Evolutionary conservation across 768 basidiomycete genomes (phyloP), one percentile per base, ranked within the genome.

Genomic region (Polyporus arcularius): DNA sequence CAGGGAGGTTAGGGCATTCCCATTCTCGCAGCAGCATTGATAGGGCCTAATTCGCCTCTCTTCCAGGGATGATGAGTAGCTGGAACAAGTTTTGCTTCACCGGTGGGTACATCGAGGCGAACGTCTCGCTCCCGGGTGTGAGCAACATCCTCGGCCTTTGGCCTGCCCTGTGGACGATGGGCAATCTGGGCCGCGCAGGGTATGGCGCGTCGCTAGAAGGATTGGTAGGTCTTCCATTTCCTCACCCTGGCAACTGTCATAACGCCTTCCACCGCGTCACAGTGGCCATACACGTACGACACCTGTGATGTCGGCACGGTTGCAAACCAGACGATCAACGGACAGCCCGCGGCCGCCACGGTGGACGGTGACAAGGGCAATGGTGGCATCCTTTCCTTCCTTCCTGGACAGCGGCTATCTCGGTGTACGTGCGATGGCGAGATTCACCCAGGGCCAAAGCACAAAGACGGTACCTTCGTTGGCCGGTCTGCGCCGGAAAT

Each of bases 71-170:
- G 79, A 75, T 92, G 69, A 75, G 84, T 26, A 81, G 82, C 16
- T 78, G 87, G 92, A 97, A 97, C 75, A 95, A 96, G 74, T 91
- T 98, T 64, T 98, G 93, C 76, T 95, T 96, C 75, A 92, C 92
- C 32, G 93, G 92, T 40, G 95, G 95, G 42, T 79, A 92, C 58
- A 78, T 95, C 53, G 86, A 91, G 65, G 75, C 81, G 3, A 82
- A 84, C 39, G 85, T 90, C n/a, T 79, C 76, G 30, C 75, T 94
- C 49, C 92, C 92, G 8, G 92, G 92, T 0, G 70, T 75, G 9
- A 83, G 79, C 65, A 85, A 86, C 63, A 75, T 93, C 38, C 75
- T 66, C 26, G 83, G 82, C 58, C 72, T 93, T 3, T 93, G 91
- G 91, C 91, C 91, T 49, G 89, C 90, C 52, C 75, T 92, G 3